Base-by-base conservation (phyloP, 176 grass and related monocot genomes). In the Rhynchospora tenuis region DNA sequence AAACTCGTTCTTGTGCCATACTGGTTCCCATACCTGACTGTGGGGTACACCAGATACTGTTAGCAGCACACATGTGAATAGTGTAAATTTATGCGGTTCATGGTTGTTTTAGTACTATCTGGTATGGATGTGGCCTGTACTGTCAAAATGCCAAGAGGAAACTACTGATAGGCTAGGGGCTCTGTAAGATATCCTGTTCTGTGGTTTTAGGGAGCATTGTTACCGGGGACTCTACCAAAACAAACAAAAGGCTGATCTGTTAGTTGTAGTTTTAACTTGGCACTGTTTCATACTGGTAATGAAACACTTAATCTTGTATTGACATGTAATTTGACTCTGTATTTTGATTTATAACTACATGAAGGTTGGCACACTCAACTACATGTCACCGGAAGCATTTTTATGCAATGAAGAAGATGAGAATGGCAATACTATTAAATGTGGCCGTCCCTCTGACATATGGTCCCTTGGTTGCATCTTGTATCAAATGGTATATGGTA, bases 381-480 rank as follows among this genome's bases (percentile, higher is more conserved):
- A 98, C 84, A 98, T 98, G 96, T 98, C 96, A 22, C 96, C 91
- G 24, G 96, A 98, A 87, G 93, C 96, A 67, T 93, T 98, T 76
- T 84, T 93, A 84, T 95, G 96, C 64, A 89, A 95, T 31, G 96
- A 98, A 31, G 77, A 91, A 13, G 96, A 98, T 17, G 67, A 86
- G 0, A 84, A 87, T 45, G 96, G 93, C 23, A 89, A 91, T 47
- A 47, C 89, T 56, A 89, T 98, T 50, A 98, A 98, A 75, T 98
- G 96, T 38, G 93, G 96, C 5, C 92, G 93, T 33, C 93, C 96
- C 5, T 95, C 91, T 43, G 96, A 98, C 83, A 98, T 98, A 59
- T 98, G 96, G 96, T 95, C 96, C 46, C 92, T 98, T 78, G 96
- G 96, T 7, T 98, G 96, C 56, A 98, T 98, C 57, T 91, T 98